These are phyloP conservation scores for Terana coerulea DNA, from an alignment of 768 basidiomycete species.

Conservation along the genomic window DNA sequence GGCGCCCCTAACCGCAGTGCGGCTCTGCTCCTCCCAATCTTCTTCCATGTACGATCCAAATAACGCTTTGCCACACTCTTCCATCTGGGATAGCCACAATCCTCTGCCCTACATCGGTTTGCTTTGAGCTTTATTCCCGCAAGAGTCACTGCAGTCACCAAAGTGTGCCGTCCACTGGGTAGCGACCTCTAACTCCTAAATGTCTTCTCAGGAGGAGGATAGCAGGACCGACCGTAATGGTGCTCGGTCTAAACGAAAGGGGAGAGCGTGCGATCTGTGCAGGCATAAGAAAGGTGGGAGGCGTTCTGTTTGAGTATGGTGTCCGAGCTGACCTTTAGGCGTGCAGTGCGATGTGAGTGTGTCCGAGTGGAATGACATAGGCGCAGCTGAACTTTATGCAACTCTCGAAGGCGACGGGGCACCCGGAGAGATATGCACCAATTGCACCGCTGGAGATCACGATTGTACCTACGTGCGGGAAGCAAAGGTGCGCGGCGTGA, in stretches of 20 bases:
- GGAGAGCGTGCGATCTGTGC: slow-evolving; percentile 12
- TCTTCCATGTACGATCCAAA: too few relatives aligned
- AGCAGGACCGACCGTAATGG: neutral
- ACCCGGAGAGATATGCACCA: slow-evolving; percentile 6
- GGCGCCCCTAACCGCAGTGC: too few relatives aligned
- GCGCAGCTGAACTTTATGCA: neutral
- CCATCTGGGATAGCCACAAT: too few relatives aligned
- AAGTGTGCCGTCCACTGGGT: too few relatives aligned
- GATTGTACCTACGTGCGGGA: slow-evolving; percentile 13
- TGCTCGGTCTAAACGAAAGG: slow-evolving; percentile 3
- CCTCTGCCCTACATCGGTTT: too few relatives aligned
- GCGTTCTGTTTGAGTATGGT: too few relatives aligned
- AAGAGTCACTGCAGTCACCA: too few relatives aligned
- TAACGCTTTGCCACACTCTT: too few relatives aligned
- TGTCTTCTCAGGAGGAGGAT: slow-evolving; percentile 14
- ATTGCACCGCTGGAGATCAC: slow-evolving; percentile 1
- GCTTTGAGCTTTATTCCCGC: too few relatives aligned
- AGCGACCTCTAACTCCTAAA: neutral
- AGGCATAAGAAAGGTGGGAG: slow-evolving; percentile 13
- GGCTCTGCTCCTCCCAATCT: too few relatives aligned
- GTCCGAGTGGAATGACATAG: neutral
- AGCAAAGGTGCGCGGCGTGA: slow-evolving; percentile 5
- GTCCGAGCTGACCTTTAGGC: neutral
- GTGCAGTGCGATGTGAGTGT: slow-evolving; percentile 13
- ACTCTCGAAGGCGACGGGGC: slow-evolving; percentile 7